A percentile compares a stretch with the other conserved stretches of the same genome.
phyloP scores from a whole-genome alignment of 352 stramenopile species.

The Phytophthora idaei region DNA sequence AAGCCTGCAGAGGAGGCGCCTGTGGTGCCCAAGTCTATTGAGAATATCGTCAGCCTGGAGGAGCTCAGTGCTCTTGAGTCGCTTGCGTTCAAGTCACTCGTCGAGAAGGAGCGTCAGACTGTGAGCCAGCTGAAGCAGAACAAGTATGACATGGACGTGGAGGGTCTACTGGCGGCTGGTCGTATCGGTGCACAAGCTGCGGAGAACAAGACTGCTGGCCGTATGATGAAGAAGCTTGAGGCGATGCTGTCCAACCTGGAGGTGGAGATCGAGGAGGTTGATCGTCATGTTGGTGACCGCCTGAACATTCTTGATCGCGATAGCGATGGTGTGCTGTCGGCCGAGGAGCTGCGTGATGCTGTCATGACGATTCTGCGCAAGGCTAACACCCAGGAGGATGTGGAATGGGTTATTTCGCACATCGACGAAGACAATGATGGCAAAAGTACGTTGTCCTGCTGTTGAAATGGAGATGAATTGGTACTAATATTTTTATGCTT shows the following conservation, averaged over 20 bases:
- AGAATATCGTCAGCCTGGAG: slow-evolving; percentile 83
- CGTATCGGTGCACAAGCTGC: slow-evolving; percentile 77
- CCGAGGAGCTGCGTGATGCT: slow-evolving; percentile 95
- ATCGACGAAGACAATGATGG: slow-evolving; percentile 93
- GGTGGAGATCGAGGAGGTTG: slow-evolving; percentile 93
- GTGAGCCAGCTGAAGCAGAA: slow-evolving; percentile 88
- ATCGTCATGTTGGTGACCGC: slow-evolving; percentile 97
- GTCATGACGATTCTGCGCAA: slow-evolving; percentile 96
- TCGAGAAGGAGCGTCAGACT: slow-evolving; percentile 86
- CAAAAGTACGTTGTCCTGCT: slow-evolving; percentile 61
- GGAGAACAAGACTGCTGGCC: slow-evolving; percentile 91
- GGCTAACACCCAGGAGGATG: slow-evolving; percentile 94
- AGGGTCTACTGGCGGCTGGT: slow-evolving; percentile 77
- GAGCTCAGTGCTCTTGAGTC: slow-evolving; percentile 84
- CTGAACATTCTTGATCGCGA: slow-evolving; percentile 98
- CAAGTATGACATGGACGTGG: slow-evolving; percentile 90
- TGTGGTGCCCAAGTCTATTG: slow-evolving; percentile 58
- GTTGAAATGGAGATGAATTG: background rate
- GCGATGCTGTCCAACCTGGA: slow-evolving; percentile 95
- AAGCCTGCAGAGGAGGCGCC: slow-evolving; percentile 28
- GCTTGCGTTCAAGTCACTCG: slow-evolving; percentile 85
- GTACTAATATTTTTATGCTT: slow-evolving; percentile 25
- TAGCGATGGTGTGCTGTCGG: slow-evolving; percentile 94
- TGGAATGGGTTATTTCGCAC: slow-evolving; percentile 93
- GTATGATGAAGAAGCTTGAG: slow-evolving; percentile 93